Evolutionary conservation across 2,329 filamentous ascomycete species (phyloP).

Genomic region (Cryoendolithus antarcticus): DNA sequence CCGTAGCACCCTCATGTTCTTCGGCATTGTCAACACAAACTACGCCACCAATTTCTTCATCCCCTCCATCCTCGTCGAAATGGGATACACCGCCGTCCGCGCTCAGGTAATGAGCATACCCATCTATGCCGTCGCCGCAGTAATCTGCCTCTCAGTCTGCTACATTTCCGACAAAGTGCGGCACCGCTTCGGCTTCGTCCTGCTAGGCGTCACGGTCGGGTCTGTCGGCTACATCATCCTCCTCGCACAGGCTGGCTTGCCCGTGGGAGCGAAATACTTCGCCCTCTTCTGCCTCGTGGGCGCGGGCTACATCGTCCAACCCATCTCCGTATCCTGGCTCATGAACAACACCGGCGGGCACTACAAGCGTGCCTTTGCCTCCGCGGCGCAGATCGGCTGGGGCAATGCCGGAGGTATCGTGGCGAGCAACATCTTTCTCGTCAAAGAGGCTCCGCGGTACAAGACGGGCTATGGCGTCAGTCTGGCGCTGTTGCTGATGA

Average conservation of each 20-base stretch:
- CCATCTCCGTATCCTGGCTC: conserved; percentile 44
- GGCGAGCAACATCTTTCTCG: conserved; percentile 38
- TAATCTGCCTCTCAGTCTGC: conserved; percentile 29
- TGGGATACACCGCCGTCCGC: conserved; percentile 29
- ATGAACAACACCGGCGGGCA: conserved; percentile 45
- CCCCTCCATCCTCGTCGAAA: conserved; percentile 29
- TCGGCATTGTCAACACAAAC: conserved; percentile 32
- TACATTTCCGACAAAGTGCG: conserved; percentile 38
- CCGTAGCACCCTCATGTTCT: conserved; percentile 11
- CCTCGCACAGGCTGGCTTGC: conserved; percentile 34
- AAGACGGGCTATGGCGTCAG: conserved; percentile 38
- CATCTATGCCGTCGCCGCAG: conserved; percentile 21
- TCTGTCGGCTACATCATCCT: conserved; percentile 45
- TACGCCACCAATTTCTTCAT: conserved; percentile 32
- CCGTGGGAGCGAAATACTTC: conserved; percentile 40
- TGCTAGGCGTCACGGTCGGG: conserved; percentile 38
- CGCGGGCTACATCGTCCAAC: conserved; percentile 43
- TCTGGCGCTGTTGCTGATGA: conserved; percentile 36
- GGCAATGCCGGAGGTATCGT: conserved; percentile 42
- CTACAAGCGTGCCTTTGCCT: conserved; percentile 38
- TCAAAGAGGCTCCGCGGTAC: conserved; percentile 36
- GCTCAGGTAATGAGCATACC: conserved; percentile 28
- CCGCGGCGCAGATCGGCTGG: conserved; percentile 40
- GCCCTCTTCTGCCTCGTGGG: conserved; percentile 43
- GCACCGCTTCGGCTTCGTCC: conserved; percentile 42